Evolutionary conservation across 1,284 basidiomycete species (phyloP).

Genomic region (Cystobasidium slooffiae): DNA sequence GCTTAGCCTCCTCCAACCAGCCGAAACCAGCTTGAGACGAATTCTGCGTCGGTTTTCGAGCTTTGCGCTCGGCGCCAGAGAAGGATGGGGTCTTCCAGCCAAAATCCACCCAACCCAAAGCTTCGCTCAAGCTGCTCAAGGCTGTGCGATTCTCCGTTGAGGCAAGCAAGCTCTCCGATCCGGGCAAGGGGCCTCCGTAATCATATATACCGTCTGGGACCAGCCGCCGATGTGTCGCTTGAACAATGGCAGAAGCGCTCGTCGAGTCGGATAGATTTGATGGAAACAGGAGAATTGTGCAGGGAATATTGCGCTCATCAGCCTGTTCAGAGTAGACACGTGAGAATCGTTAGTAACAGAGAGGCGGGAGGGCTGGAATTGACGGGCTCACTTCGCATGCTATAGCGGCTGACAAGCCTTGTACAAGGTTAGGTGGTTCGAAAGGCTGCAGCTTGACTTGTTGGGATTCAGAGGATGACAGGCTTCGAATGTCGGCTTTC

Average conservation of each 20-base stretch:
- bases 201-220: conserved; percentile 36
- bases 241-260: background rate
- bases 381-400: conserved; percentile 15
- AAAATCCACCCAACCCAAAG: conserved; percentile 15
- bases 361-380: background rate
- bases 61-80: background rate
- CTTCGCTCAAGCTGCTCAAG: background rate
- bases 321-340: background rate
- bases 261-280: conserved; percentile 31
- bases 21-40: conserved; percentile 26
- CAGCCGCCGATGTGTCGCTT: conserved; percentile 4
- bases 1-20: conserved; percentile 34
- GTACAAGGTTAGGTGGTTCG: conserved; percentile 37
- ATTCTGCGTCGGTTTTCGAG: background rate
- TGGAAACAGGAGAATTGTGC: conserved; percentile 18
- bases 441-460: conserved; percentile 1
- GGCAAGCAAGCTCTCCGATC: conserved; percentile 1
- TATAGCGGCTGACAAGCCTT: conserved; percentile 23
- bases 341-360: background rate
- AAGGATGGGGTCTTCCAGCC: conserved; percentile 9
- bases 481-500: conserved; percentile 5
- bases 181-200: conserved; percentile 34
- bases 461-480: background rate
- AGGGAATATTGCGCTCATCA: conserved; percentile 5
- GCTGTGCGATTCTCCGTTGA: background rate